phyloP scores from a whole-genome alignment of 163 green algal genomes.

The Trebouxiophyceae sp. region DNA sequence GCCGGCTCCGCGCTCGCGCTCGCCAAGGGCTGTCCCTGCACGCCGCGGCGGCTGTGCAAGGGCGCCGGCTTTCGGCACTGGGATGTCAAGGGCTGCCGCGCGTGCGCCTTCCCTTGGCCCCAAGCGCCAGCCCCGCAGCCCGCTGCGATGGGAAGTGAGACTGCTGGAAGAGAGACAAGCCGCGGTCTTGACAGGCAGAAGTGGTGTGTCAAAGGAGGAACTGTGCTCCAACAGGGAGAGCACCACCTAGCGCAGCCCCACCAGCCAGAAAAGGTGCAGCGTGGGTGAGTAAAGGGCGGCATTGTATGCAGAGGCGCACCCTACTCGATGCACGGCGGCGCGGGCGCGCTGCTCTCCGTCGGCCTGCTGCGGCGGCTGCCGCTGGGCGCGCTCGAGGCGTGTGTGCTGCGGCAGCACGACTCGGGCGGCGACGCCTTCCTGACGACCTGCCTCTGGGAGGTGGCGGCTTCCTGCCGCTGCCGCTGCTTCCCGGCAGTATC shows the following conservation, averaged over 20 bases:
- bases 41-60: conserved; percentile 13
- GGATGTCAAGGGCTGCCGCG: background rate
- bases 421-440: conserved; percentile 23
- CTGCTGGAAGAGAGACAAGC: too few species aligned
- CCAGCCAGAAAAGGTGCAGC: too few species aligned
- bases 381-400: background rate
- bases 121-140: too few species aligned
- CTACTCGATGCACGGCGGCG: conserved; percentile 22
- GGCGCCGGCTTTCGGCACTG: background rate
- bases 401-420: background rate
- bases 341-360: conserved; percentile 9
- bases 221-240: too few species aligned
- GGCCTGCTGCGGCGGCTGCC: conserved; percentile 1
- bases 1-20: background rate
- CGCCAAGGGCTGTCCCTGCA: conserved; percentile 20
- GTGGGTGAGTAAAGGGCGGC: too few species aligned
- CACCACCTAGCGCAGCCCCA: too few species aligned
- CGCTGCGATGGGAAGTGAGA: too few species aligned
- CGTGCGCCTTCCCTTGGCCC: background rate
- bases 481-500: too few species aligned
- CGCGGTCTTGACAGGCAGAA: too few species aligned
- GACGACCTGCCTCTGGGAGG: conserved; percentile 26
- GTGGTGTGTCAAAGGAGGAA: too few species aligned
- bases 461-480: too few species aligned
- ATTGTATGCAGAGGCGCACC: too few species aligned